Evolutionary conservation across 129 eudicot genomes (phyloP), one percentile per base, ranked within the genome.

Genomic region (Saposhnikovia divaricata): DNA sequence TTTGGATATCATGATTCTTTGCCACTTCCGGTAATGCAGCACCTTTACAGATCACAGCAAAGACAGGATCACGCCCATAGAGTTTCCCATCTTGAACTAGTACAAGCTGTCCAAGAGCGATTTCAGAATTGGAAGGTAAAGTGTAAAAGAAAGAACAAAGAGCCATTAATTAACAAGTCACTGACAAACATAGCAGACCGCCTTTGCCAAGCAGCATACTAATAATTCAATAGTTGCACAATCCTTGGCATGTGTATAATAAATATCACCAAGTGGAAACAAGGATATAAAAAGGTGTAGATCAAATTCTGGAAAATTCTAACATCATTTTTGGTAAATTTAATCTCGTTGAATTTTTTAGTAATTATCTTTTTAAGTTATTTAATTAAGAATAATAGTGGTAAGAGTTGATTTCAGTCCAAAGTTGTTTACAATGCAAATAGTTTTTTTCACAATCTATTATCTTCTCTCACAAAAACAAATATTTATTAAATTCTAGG

Each of bases 71-170:
- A 45, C 89, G 97, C 44, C 98, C 98, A 82, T 86, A 91, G 34
- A 95, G 92, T 85, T 89, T 95, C 82, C 91, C 98, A 87, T 95
- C 97, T 90, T 95, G 96, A 87, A 92, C 90, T 87, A 95, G 88
- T 81, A 95, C 89, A 87, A 85, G 88, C 98, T 95, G 96, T 72
- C 69, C 78, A 88, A 80, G 80, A 89, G 78, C 70, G 77, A 19
- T 46, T 53, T 72, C 79, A 86, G 84, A 78, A 72, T 61, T 42
- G 51, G 71, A 75, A n/a, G 44, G 44, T 65, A 12, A 78, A 44
- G 5, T 79, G 63, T 57, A 45, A 68, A 25, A 65, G 45, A 79
- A 23, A 48, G 10, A 2, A 48, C 1, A 71, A 1, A 43, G 55
- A 44, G 6, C 28, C 53, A 73, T 4, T n/a, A 44, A 44, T 48